Conservation (phyloP, 805 yeast genomes). For the Candida takata region DNA sequence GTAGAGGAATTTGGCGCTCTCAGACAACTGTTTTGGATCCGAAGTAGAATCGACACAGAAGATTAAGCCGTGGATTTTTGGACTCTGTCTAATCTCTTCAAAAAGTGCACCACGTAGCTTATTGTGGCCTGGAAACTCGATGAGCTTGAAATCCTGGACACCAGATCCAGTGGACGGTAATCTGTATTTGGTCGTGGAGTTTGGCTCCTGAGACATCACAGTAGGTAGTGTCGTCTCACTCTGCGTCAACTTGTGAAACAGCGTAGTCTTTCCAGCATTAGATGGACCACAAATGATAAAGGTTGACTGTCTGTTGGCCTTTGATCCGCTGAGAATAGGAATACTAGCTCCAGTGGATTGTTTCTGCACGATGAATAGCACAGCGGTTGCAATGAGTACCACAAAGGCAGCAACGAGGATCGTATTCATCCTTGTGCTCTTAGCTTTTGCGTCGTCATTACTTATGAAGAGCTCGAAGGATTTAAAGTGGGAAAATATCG, state of each 20-base stretch:
- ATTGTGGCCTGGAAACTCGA: conserved; percentile 87
- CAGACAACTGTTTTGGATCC: conserved; percentile 39
- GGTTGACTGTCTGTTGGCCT: conserved; percentile 38
- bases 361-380: neutral
- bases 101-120: conserved; percentile 56
- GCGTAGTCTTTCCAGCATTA: conserved; percentile 58
- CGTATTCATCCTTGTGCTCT: too few species aligned
- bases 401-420: neutral
- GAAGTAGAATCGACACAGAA: conserved; percentile 74
- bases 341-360: neutral
- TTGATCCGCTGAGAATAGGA: neutral
- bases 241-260: conserved; percentile 34
- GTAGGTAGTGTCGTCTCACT: conserved; percentile 27
- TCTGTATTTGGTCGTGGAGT: conserved; percentile 27
- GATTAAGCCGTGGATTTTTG: conserved; percentile 56
- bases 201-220: conserved; percentile 49
- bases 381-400: conserved; percentile 1
- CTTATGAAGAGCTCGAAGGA: too few species aligned
- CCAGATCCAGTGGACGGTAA: conserved; percentile 32
- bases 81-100: conserved; percentile 38
- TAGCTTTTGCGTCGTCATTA: too few species aligned
- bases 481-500: too few species aligned
- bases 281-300: conserved; percentile 60
- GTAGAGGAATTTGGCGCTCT: conserved; percentile 52
- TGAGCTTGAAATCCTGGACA: conserved; percentile 38